Evolutionary conservation across 129 eudicot species (phyloP).

Genomic region (Daucus carota): DH1_v3.0 NC_030385.2:42430501-42431000

Average conservation of each 20-base stretch:
- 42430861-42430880: background rate
- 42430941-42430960: background rate
- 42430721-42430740: conserved; percentile 6
- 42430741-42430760: background rate
- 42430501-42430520: background rate
- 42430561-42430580: background rate
- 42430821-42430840: background rate
- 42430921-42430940: background rate
- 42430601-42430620: background rate
- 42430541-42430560: too few species aligned
- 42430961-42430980: conserved; percentile 4
- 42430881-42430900: background rate
- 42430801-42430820: background rate
- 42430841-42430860: background rate
- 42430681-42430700: background rate
- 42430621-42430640: background rate
- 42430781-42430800: background rate
- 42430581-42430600: background rate
- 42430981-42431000: conserved; percentile 2
- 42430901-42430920: background rate
- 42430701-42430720: background rate
- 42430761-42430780: background rate
- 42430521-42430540: conserved; percentile 9
- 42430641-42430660: too few species aligned
- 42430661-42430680: background rate